Base-by-base conservation (phyloP, 805 yeast species). In the Wickerhamomyces chambardii region DNA sequence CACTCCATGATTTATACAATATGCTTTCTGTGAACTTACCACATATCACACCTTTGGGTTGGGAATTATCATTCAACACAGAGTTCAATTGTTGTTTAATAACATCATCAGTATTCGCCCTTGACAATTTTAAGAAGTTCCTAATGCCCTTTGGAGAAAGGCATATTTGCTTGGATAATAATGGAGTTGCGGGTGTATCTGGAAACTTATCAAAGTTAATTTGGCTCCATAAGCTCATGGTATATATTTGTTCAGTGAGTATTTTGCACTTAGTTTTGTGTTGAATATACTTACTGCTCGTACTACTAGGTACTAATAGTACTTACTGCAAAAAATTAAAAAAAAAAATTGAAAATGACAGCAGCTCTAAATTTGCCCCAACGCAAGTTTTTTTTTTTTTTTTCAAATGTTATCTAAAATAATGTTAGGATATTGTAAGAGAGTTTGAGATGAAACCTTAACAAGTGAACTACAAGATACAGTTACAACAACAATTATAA, bases 1-100 rank as follows among this genome's bases (percentile, higher is more conserved):
- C 53, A n/a, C 46, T 42, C 79, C 79, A 73, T 29, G 63, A 64
- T 7, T 69, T 68, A 38, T 55, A 61, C n/a, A 73, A 35, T 25
- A 66, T 59, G 2, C 52, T 41, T 12, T 49, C 32, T 2, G 66
- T 45, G 29, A 68, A 59, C 6, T 49, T 51, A 17, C 48, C 31
- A 43, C 78, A 73, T 6, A 54, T 47, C 1, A 36, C 35, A 0
- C 28, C 31, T 32, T 45, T 51, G 1, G 46, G 31, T 2, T 37
- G 39, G 28, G 36, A 29, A 21, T 42, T 40, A 29, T 53, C 59
- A 32, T 48, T 59, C 12, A 56, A 39, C 7, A 61, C 39, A 9
- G 65, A 63, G 34, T 72, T 70, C 19, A 73, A 40, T 28, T 64
- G 50, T 28, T 67, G 64, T 27, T 51, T 59, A 0, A 73, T 45